Base-by-base conservation (phyloP, 345 rosid species). In the Noccaea bulbosa region DNA sequence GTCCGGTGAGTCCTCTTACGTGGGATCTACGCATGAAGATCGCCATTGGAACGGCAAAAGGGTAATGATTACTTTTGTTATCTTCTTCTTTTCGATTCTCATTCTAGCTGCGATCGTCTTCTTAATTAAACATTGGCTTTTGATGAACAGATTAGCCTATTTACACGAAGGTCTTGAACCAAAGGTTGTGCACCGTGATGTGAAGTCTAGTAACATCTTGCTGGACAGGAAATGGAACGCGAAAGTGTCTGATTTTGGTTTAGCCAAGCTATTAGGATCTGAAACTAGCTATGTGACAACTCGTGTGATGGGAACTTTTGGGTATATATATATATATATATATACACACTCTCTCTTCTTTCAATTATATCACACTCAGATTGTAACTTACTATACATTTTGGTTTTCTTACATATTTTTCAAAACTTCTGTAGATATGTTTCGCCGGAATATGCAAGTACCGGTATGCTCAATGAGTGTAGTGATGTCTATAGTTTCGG, bases 221-320 rank as follows among this genome's bases (percentile, higher is more conserved):
- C 83, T 90, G 12, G 97, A 88, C 55, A 87, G 43, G 61, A 88
- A 86, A 54, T 90, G 98, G 98, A 90, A 85, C 35, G 68, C 98
- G 0, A 92, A 88, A 78, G 88, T 90, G 54, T 92, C 97, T 15
- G 98, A 92, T 79, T 92, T 92, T 37, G 98, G 98, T 75, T 81
- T 92, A 59, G 98, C 98, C 62, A 92, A 92, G 79, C 82, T 92
- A 30, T 74, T 92, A 71, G 96, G 93, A 58, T 82, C 98, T 8
- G 98, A 90, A 77, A 77, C 91, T 12, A 89, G 84, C 84, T 83
- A 88, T 64, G 98, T 92, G 69, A 92, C 98, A 11, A 92, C 98
- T 3, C 96, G 98, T 56, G 98, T 92, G 11, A 92, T 92, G 98
- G 98, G 98, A 56, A 92, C 98, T 65, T 92, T 90, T 16, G 98